A percentile compares a stretch with the other conserved stretches of the same genome.
Conservation (phyloP, 192 early-diverging fungal species). For the Entomortierella parvispora region DNA sequence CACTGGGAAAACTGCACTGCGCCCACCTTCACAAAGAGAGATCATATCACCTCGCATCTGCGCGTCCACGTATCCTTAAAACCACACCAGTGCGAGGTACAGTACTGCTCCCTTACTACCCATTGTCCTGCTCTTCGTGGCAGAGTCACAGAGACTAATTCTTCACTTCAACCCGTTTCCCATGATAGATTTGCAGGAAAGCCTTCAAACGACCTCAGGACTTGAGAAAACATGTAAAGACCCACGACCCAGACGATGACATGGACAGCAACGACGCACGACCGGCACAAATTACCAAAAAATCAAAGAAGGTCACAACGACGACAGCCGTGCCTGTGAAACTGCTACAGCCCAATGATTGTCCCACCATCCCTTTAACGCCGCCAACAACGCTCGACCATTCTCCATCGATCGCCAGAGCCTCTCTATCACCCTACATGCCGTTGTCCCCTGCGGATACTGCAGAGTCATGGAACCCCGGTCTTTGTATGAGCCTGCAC, state of each 20-base stretch:
- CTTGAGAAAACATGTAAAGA: conserved; percentile 93
- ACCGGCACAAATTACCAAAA: too few species aligned
- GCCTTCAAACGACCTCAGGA: conserved; percentile 96
- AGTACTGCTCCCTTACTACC: not conserved
- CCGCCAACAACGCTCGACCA: conserved; percentile 31
- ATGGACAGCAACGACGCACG: conserved; percentile 1
- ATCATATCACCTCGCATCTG: conserved; percentile 98
- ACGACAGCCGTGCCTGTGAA: conserved; percentile 11
- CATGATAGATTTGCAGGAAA: conserved; percentile 73
- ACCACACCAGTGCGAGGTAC: conserved; percentile 84
- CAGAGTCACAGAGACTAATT: not conserved
- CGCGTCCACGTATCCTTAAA: conserved; percentile 93
- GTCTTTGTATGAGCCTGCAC: conserved; percentile 28
- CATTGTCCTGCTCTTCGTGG: not conserved
- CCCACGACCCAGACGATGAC: conserved; percentile 58
- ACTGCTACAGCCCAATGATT: conserved; percentile 18
- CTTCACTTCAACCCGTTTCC: not conserved
- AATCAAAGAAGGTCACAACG: not conserved
- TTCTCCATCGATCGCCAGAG: conserved; percentile 23
- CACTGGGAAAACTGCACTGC: conserved; percentile 86
- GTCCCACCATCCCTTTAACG: conserved; percentile 14
- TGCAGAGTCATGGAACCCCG: conserved; percentile 46
- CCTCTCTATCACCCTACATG: conserved; percentile 29
- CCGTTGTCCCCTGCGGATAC: conserved; percentile 44
- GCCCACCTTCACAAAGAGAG: conserved; percentile 80